These are phyloP conservation scores for Westerdykella sp. DNA, from an alignment of 2,329 filamentous ascomycete genomes.

Conservation along the genomic window DNA sequence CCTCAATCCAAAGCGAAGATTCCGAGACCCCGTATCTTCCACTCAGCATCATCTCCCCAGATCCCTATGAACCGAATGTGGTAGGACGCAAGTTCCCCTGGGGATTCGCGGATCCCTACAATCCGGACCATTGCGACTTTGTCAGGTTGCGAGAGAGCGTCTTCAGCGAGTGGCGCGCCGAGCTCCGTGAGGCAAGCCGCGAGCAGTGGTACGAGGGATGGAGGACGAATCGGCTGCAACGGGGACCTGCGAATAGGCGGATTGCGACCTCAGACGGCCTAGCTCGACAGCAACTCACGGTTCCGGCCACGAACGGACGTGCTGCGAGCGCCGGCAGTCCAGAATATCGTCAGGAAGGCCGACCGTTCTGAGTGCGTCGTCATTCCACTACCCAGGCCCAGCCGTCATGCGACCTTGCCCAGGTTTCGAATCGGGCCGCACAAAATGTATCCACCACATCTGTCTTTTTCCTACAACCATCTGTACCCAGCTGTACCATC, in stretches of 20 bases:
- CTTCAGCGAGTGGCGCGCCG: conserved; percentile 86
- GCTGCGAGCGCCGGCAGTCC: conserved; percentile 27
- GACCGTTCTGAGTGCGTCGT: too few species aligned
- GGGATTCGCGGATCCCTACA: conserved; percentile 93
- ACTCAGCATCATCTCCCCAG: conserved; percentile 88
- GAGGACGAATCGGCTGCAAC: conserved; percentile 57
- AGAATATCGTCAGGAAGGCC: conserved; percentile 17
- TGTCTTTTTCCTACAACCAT: conserved; percentile 28
- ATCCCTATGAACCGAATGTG: conserved; percentile 74
- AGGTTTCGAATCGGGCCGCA: too few species aligned
- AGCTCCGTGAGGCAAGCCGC: conserved; percentile 82
- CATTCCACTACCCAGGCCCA: too few species aligned
- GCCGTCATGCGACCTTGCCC: too few species aligned
- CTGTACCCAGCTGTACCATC: conserved; percentile 32
- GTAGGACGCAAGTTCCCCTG: conserved; percentile 88
- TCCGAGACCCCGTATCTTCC: conserved; percentile 64
- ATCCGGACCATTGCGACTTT: conserved; percentile 90
- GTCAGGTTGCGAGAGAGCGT: conserved; percentile 82
- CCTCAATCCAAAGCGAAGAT: conserved; percentile 32
- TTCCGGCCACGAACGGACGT: conserved; percentile 20
- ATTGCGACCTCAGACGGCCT: conserved; percentile 28
- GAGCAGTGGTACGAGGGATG: conserved; percentile 95
- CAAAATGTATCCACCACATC: too few species aligned
- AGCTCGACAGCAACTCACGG: neutral
- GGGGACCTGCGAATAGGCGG: conserved; percentile 16